phyloP scores from a whole-genome alignment of 164 flowering plant genomes.

The Kalanchoe fedtschenkoi region DNA sequence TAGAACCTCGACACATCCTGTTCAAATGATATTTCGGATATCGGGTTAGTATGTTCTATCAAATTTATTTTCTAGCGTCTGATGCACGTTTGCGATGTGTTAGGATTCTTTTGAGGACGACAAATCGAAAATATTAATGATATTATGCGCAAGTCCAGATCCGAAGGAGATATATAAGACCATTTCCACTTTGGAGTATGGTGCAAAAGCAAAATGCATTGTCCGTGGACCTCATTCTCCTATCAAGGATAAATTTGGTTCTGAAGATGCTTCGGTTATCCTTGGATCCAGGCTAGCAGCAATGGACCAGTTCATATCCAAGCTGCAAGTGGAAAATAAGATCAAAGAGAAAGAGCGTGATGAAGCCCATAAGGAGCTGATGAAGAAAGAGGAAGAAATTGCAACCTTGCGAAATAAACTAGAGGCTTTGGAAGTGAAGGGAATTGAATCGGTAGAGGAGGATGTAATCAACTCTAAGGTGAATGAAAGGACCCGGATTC shows the following conservation, averaged over 20 bases:
- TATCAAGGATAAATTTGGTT: constrained; percentile 38
- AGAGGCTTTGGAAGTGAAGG: constrained; percentile 27
- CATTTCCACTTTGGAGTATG: constrained; percentile 87
- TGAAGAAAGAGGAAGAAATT: constrained; percentile 78
- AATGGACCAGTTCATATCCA: constrained; percentile 81
- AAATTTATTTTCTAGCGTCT: neutral
- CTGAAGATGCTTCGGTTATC: constrained; percentile 60
- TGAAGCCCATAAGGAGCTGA: constrained; percentile 57
- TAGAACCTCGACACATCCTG: neutral
- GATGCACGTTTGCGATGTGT: neutral
- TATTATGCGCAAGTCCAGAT: constrained; percentile 91
- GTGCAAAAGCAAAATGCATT: constrained; percentile 98
- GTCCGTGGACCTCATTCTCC: constrained; percentile 87
- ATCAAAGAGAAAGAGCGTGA: constrained; percentile 62
- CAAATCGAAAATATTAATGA: constrained; percentile 86
- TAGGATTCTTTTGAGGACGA: constrained; percentile 98
- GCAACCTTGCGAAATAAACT: constrained; percentile 49
- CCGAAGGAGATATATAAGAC: constrained; percentile 93
- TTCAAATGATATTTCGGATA: too few species aligned
- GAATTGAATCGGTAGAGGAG: constrained; percentile 24
- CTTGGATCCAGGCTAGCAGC: constrained; percentile 80
- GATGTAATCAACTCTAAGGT: constrained; percentile 74
- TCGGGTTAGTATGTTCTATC: neutral
- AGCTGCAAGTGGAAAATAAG: constrained; percentile 82
- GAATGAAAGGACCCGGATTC: constrained; percentile 40